Evolutionary conservation across 176 grass and related monocot species (phyloP).

Genomic region (Juncus inflexus): DNA sequence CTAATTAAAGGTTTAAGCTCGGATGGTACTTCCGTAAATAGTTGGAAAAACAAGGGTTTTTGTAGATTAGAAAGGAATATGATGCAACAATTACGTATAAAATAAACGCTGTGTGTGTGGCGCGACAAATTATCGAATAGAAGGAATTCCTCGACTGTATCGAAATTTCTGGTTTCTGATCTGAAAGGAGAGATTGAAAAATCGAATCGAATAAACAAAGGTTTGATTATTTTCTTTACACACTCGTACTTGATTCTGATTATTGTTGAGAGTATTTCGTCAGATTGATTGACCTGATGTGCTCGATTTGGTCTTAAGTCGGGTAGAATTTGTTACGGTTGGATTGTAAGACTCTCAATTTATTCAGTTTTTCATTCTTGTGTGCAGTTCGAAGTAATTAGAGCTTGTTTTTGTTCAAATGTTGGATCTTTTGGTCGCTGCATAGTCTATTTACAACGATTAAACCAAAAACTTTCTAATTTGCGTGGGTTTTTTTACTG

Average conservation of each 20-base stretch:
- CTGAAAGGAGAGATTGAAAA: conserved; percentile 15
- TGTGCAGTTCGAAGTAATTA: too few species aligned
- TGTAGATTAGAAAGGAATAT: background rate
- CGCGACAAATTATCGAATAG: conserved; percentile 7
- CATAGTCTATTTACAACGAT: too few species aligned
- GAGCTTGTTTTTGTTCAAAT: too few species aligned
- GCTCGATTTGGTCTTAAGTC: background rate
- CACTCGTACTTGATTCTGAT: too few species aligned
- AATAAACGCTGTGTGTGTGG: conserved; percentile 3
- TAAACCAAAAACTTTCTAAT: too few species aligned
- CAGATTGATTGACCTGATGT: conserved; percentile 7
- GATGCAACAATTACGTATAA: conserved; percentile 24
- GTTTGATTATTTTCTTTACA: background rate
- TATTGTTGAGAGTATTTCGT: background rate
- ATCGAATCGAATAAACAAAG: background rate
- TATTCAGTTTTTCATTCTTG: too few species aligned
- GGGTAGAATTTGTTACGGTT: too few species aligned
- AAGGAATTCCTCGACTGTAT: conserved; percentile 21
- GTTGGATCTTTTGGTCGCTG: too few species aligned
- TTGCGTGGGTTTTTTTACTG: too few species aligned
- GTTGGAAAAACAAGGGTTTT: conserved; percentile 12
- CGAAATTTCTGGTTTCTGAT: conserved; percentile 10
- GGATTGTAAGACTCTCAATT: too few species aligned
- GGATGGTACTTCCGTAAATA: conserved; percentile 20
- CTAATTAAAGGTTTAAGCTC: background rate